Percentiles rank a stretch among this genome's conserved stretches.
Conservation (phyloP, 2,329 filamentous ascomycete genomes). For the Claviceps purpurea region DNA sequence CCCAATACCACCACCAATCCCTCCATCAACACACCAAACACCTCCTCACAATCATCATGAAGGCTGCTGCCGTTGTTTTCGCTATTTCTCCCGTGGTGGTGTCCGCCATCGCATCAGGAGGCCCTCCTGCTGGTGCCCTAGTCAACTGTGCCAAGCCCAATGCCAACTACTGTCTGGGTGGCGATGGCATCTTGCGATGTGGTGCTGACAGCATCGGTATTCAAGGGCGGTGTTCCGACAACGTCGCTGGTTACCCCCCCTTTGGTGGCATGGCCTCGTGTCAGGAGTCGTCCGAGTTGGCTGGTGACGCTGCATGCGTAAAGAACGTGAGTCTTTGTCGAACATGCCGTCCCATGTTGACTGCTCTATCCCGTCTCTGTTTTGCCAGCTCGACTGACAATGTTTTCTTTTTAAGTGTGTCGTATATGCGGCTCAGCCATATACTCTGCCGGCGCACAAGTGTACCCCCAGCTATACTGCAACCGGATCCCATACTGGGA, state of each 20-base stretch:
- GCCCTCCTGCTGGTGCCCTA: slow-evolving; percentile 14
- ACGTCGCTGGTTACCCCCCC: slow-evolving; percentile 29
- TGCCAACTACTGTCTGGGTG: slow-evolving; percentile 29
- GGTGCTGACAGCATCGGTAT: slow-evolving; percentile 22
- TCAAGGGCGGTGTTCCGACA: slow-evolving; percentile 29
- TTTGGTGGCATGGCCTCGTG: slow-evolving; percentile 24
- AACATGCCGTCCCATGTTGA: not conserved
- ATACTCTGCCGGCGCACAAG: slow-evolving; percentile 22
- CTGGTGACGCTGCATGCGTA: slow-evolving; percentile 33
- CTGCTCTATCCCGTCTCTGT: too few species aligned
- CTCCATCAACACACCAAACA: not conserved
- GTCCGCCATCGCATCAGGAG: slow-evolving; percentile 27
- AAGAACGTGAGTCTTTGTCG: slow-evolving; percentile 25
- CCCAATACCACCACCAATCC: not conserved
- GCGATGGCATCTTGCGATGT: slow-evolving; percentile 36
- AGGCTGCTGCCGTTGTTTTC: slow-evolving; percentile 17
- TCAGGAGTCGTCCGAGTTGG: slow-evolving; percentile 23
- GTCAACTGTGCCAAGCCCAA: slow-evolving; percentile 27
- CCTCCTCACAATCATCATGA: slow-evolving; percentile 17
- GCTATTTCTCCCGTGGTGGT: slow-evolving; percentile 22
- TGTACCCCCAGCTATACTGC: slow-evolving; percentile 20
- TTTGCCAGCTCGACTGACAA: not conserved
- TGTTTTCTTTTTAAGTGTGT: slow-evolving; percentile 21
- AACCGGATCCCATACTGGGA: not conserved
- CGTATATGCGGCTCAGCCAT: slow-evolving; percentile 26